Evolutionary conservation across 768 basidiomycete genomes (phyloP), one percentile per base, ranked within the genome.

Genomic region (Baorangia bicolor): DNA sequence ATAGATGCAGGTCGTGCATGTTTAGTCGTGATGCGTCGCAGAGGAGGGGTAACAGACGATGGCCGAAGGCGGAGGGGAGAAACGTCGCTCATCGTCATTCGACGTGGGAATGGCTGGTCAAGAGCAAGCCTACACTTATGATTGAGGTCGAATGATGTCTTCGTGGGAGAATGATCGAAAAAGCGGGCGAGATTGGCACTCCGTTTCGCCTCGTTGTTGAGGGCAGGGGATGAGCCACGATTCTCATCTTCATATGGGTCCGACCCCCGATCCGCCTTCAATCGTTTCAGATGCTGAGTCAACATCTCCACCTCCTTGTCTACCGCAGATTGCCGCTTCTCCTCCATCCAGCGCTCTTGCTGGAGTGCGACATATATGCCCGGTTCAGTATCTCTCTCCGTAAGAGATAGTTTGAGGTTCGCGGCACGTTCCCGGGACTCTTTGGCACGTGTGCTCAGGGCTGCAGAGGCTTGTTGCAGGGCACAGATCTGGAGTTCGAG

Each of bases 301-400:
- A 80, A 54, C 25, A 51, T 56, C 58, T 74, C 69, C 28, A 72
- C 66, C 52, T 81, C 72, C 46, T 73, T 61, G 51, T 74, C 69
- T 20, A 73, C 71, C 21, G 67, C 72, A 30, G 58, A 50, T 51
- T 75, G 74, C 53, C 76, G 70, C 57, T 74, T 75, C 59, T 84
- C 82, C 56, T 79, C 77, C 68, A 77, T 70, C 81, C 81, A 83
- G 30, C 79, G 75, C 46, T 81, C 74, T 1, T 73, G 74, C 55
- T 81, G 76, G 38, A 80, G 66, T 10, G 73, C 56, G 53, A 69
- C 66, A 54, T 75, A 78, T 18, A 59, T 59, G 7, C 56, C 63
- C 1, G 77, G 77, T 9, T 80, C 76, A 6, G 70, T 57, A 42
- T 72, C 73, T 48, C 76, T 70, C 47, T 77, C 72, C 1, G 68